A percentile compares a stretch with the other conserved stretches of the same genome.
Evolutionary conservation across 169 alveolate species (phyloP).

Genomic region (Plasmodium ovale): DNA sequence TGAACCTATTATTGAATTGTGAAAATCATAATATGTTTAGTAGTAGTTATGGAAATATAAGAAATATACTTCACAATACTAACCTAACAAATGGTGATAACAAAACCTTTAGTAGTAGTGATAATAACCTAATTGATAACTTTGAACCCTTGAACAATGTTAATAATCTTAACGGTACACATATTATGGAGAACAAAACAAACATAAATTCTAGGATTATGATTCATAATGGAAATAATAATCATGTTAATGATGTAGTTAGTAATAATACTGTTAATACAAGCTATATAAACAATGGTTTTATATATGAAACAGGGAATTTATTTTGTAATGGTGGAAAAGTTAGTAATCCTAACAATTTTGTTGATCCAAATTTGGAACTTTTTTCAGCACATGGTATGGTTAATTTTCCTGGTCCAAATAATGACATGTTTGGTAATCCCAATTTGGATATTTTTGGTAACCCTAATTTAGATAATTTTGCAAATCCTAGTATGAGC

Average conservation of each 20-base stretch:
- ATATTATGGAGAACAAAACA: not conserved
- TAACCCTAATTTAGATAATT: not conserved
- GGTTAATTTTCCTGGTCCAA: not conserved
- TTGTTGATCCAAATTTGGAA: not conserved
- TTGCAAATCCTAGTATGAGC: not conserved
- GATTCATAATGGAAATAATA: constrained; percentile 1
- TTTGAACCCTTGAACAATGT: constrained; percentile 1
- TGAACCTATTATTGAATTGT: no score
- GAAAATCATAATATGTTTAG: no score
- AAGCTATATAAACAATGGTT: constrained; percentile 18
- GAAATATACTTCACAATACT: not conserved
- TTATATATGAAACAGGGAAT: constrained; percentile 11
- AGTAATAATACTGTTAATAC: not conserved
- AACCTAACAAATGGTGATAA: not conserved
- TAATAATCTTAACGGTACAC: not conserved
- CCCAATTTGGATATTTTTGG: not conserved
- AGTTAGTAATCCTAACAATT: constrained; percentile 1
- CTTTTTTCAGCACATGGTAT: not conserved
- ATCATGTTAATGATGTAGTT: not conserved
- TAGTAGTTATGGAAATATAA: constrained; percentile 4
- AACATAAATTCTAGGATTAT: not conserved
- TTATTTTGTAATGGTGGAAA: constrained; percentile 13
- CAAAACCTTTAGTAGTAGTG: not conserved
- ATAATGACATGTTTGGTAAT: constrained; percentile 7
- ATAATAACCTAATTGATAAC: not conserved